Percentiles rank a stretch among this genome's conserved stretches.
phyloP scores from a whole-genome alignment of 257 asterid species.

The Osmanthus fragrans region DNA sequence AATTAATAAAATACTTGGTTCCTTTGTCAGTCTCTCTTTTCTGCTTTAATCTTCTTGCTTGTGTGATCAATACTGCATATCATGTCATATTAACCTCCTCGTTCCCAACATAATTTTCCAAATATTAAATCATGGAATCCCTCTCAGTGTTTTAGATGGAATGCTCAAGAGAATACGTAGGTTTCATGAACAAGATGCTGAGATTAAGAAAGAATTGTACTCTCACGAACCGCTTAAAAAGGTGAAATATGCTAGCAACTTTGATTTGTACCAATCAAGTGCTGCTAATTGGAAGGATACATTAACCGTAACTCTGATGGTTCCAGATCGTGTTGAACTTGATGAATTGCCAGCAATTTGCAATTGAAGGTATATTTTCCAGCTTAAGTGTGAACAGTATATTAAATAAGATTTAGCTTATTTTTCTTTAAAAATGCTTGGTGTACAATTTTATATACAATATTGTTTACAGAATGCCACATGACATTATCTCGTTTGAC shows the following conservation, averaged over 20 bases:
- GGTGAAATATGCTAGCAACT: conserved; percentile 29
- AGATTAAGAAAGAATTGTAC: conserved; percentile 33
- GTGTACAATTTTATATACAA: too few species aligned
- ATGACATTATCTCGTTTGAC: too few species aligned
- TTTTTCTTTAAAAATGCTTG: too few species aligned
- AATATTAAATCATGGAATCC: conserved; percentile 31
- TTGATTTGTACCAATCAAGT: conserved; percentile 21
- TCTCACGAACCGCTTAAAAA: conserved; percentile 22
- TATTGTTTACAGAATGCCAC: too few species aligned
- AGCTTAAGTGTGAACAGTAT: too few species aligned
- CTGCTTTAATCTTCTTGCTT: too few species aligned
- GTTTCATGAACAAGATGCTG: conserved; percentile 34
- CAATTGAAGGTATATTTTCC: conserved; percentile 22
- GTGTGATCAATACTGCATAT: too few species aligned
- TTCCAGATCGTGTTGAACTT: conserved; percentile 32
- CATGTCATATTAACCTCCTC: too few species aligned
- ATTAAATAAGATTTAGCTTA: too few species aligned
- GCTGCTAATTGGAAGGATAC: conserved; percentile 48
- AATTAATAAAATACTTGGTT: too few species aligned
- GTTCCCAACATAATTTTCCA: conserved; percentile 2
- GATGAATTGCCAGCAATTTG: conserved; percentile 34
- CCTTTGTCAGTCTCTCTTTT: too few species aligned
- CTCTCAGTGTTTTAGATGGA: background rate
- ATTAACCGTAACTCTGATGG: conserved; percentile 15
- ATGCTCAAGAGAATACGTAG: conserved; percentile 22